Conservation (phyloP, 306 rosid genomes). For the Medicago arabica region DNA sequence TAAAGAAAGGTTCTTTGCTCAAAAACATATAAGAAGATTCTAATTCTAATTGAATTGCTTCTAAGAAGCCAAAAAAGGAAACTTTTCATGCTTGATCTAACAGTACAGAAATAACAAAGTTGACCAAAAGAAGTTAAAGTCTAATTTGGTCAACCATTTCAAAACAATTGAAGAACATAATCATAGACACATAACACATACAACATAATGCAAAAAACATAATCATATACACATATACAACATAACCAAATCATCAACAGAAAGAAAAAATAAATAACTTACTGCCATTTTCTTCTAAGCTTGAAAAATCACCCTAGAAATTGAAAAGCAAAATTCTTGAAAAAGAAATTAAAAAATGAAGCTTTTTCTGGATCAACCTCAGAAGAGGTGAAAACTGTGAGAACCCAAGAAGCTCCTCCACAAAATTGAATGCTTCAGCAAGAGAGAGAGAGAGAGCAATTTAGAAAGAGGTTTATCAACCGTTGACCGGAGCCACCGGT, state of each 20-base stretch:
- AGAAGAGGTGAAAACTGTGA: constrained; percentile 35
- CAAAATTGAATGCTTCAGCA: constrained; percentile 45
- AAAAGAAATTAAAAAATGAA: constrained; percentile 28
- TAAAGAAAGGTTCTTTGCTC: neutral
- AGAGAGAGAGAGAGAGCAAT: constrained; percentile 30
- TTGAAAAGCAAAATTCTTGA: constrained; percentile 37
- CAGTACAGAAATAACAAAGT: neutral
- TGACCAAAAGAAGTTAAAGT: constrained; percentile 38
- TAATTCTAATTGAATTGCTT: constrained; percentile 24
- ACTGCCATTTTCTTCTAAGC: constrained; percentile 73
- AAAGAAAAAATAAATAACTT: constrained; percentile 39
- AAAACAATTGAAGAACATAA: constrained; percentile 36
- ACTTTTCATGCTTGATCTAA: constrained; percentile 22
- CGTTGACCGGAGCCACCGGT: constrained; percentile 84
- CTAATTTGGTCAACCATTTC: constrained; percentile 47
- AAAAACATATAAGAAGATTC: neutral
- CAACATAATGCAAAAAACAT: constrained; percentile 44
- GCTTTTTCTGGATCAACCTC: constrained; percentile 41
- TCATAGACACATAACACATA: neutral
- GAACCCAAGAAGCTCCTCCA: constrained; percentile 47
- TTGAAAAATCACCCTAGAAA: constrained; percentile 44
- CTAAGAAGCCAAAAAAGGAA: constrained; percentile 23
- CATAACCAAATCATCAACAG: constrained; percentile 16
- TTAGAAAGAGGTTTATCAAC: constrained; percentile 64
- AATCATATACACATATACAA: neutral